Conservation (phyloP, 768 basidiomycete species). For the Leccinum uliginosum region DNA sequence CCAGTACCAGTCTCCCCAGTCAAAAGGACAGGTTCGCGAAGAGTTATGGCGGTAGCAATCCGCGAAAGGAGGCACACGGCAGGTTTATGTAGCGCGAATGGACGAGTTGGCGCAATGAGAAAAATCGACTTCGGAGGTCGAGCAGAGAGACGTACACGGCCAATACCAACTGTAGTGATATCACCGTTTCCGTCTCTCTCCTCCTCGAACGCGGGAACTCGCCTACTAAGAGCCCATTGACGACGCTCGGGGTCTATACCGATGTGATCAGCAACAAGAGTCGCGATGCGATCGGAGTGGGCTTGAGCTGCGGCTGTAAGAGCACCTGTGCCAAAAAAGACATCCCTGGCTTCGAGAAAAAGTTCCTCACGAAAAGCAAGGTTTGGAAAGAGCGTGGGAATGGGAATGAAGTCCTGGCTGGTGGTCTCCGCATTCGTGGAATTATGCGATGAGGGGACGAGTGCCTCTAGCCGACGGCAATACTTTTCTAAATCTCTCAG, state of each 20-base stretch:
- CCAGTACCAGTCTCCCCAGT: slow-evolving; percentile 99
- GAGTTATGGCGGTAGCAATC: slow-evolving; percentile 66
- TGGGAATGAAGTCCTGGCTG: slow-evolving; percentile 25
- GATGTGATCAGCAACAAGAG: slow-evolving; percentile 55
- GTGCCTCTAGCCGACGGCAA: slow-evolving; percentile 63
- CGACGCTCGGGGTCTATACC: slow-evolving; percentile 66
- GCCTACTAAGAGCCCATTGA: slow-evolving; percentile 62
- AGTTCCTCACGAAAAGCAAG: slow-evolving; percentile 81
- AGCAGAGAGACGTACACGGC: slow-evolving; percentile 56
- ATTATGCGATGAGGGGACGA: slow-evolving; percentile 49
- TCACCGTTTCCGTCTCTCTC: slow-evolving; percentile 67
- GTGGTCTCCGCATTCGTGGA: slow-evolving; percentile 37
- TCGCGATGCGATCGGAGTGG: slow-evolving; percentile 47
- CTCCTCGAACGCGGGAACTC: slow-evolving; percentile 61
- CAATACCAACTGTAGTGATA: slow-evolving; percentile 53
- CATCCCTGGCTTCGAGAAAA: slow-evolving; percentile 82
- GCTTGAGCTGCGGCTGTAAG: slow-evolving; percentile 49
- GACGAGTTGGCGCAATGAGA: slow-evolving; percentile 38
- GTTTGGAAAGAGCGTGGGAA: slow-evolving; percentile 58
- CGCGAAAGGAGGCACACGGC: slow-evolving; percentile 76
- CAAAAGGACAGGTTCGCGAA: slow-evolving; percentile 80
- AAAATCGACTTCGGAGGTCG: slow-evolving; percentile 35
- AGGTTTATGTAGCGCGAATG: slow-evolving; percentile 87
- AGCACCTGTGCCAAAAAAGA: slow-evolving; percentile 78
- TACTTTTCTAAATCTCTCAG: slow-evolving; percentile 81